These are phyloP conservation scores for Marasmius sp. DNA, from an alignment of 1,284 basidiomycete species.

Conservation along the genomic window DNA sequence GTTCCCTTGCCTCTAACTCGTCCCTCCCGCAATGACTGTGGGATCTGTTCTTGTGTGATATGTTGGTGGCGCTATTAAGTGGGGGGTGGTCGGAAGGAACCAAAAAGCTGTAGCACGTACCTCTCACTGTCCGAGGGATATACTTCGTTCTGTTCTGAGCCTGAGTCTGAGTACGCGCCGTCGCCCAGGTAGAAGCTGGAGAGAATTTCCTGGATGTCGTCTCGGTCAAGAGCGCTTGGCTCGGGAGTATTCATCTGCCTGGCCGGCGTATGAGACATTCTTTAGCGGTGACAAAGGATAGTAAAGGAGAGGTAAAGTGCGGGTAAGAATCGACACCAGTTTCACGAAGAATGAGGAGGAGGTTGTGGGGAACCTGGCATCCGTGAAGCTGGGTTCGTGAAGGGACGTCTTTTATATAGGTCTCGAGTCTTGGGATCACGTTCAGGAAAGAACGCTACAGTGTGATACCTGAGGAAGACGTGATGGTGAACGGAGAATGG, in stretches of 20 bases:
- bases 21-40: background rate
- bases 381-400: background rate
- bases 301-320: background rate
- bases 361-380: background rate
- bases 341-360: background rate
- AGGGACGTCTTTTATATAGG: background rate
- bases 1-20: background rate
- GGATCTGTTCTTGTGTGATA: background rate
- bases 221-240: background rate
- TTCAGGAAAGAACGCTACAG: background rate
- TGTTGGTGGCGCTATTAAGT: background rate
- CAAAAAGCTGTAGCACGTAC: background rate
- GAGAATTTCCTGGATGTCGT: constrained; percentile 11
- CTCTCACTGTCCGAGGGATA: background rate
- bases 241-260: background rate
- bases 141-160: background rate
- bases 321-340: background rate
- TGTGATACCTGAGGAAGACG: background rate
- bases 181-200: constrained; percentile 6
- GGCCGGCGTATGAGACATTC: background rate
- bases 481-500: background rate
- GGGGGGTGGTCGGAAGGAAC: background rate
- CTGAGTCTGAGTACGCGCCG: background rate
- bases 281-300: background rate
- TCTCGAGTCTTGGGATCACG: background rate